phyloP scores from a whole-genome alignment of 2,329 filamentous ascomycete genomes.

The Ophiostoma ips region DNA sequence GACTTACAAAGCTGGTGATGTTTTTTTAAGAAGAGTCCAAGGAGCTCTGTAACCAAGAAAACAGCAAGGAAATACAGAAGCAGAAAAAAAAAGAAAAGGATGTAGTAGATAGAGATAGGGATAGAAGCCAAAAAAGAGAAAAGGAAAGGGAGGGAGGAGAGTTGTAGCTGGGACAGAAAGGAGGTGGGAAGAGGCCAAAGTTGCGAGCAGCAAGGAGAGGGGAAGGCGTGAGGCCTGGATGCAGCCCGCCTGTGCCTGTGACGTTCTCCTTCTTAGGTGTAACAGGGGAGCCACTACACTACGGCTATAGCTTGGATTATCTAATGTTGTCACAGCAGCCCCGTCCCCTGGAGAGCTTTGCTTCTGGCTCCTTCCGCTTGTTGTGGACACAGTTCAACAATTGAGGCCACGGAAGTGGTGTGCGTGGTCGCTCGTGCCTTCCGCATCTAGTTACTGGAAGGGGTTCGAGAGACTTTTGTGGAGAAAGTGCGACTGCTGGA shows the following conservation, averaged over 20 bases:
- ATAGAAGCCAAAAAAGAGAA: neutral
- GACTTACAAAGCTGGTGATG: constrained; percentile 2
- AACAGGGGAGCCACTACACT: neutral
- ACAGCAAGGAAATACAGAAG: neutral
- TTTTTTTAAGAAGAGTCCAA: neutral
- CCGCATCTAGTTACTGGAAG: neutral
- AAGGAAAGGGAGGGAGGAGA: neutral
- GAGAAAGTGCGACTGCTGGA: neutral
- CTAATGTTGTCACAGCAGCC: too few relatives aligned
- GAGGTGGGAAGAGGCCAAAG: neutral
- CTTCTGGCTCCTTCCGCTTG: neutral
- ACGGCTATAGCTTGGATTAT: neutral
- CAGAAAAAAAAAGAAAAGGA: neutral
- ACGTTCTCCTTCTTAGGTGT: neutral
- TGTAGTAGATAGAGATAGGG: too few relatives aligned
- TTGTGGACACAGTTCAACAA: constrained; percentile 2
- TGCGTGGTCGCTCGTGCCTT: constrained; percentile 1
- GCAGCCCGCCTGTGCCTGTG: neutral
- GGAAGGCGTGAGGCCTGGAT: neutral
- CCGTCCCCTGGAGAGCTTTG: too few relatives aligned
- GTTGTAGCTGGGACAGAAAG: neutral
- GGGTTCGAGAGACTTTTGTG: neutral
- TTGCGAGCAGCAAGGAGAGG: neutral
- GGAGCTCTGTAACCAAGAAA: neutral
- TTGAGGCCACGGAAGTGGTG: constrained; percentile 1